A percentile compares a stretch with the other conserved stretches of the same genome.
These are phyloP conservation scores for Zygosaccharomyces rouxii DNA, from an alignment of 805 yeast species.

Conservation along the genomic window DNA sequence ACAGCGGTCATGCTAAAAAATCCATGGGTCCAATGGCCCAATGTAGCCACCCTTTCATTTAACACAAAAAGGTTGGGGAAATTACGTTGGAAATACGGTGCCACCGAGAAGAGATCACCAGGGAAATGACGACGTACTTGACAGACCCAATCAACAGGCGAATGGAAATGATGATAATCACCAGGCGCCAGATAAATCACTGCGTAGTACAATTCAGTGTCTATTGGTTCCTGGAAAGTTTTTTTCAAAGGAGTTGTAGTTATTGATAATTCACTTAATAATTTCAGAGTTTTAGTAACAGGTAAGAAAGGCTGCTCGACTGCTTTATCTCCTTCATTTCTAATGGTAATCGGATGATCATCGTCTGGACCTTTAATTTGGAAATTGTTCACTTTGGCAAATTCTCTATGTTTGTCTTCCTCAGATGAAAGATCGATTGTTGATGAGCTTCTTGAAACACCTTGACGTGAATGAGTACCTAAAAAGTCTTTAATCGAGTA, in stretches of 20 bases:
- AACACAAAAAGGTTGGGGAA: constrained; percentile 82
- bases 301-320: constrained; percentile 33
- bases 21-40: constrained; percentile 96
- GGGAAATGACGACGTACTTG: constrained; percentile 90
- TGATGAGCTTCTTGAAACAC: constrained; percentile 30
- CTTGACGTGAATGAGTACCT: constrained; percentile 49
- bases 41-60: constrained; percentile 90
- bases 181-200: constrained; percentile 98
- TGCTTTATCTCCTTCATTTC: constrained; percentile 68
- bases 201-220: constrained; percentile 70
- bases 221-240: constrained; percentile 31
- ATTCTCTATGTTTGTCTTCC: constrained; percentile 55
- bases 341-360: constrained; percentile 40
- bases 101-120: constrained; percentile 92
- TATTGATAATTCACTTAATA: constrained; percentile 33
- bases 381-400: constrained; percentile 75
- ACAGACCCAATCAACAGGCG: constrained; percentile 95
- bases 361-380: constrained; percentile 24
- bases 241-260: constrained; percentile 17
- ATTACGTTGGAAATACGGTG: constrained; percentile 91
- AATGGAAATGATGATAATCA: constrained; percentile 94
- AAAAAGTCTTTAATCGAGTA: constrained; percentile 84
- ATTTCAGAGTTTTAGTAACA: constrained; percentile 35
- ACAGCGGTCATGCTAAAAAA: constrained; percentile 98
- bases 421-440: constrained; percentile 34